These are phyloP conservation scores for Zelonia costaricensis DNA, from an alignment of 208 protist genomes.

Conservation along the genomic window DNA sequence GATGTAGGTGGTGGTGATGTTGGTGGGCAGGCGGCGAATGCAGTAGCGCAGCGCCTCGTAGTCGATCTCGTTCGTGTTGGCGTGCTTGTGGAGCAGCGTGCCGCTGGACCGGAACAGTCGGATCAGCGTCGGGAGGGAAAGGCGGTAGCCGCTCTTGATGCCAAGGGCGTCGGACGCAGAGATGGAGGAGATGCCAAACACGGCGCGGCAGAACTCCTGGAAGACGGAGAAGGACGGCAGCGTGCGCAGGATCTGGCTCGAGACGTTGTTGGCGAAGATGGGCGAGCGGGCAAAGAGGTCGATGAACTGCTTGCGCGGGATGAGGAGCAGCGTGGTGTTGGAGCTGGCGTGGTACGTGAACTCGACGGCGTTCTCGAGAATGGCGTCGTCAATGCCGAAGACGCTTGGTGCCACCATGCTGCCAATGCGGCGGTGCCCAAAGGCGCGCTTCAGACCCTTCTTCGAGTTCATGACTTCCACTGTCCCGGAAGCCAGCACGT, in stretches of 20 bases:
- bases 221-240: slow-evolving; percentile 69
- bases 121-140: slow-evolving; percentile 53
- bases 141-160: slow-evolving; percentile 36
- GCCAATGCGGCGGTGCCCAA: slow-evolving; percentile 76
- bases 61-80: slow-evolving; percentile 64
- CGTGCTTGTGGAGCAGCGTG: slow-evolving; percentile 54
- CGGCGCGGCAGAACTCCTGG: slow-evolving; percentile 68
- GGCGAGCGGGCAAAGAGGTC: slow-evolving; percentile 63
- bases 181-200: slow-evolving; percentile 73
- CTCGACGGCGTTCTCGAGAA: slow-evolving; percentile 71
- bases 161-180: slow-evolving; percentile 28
- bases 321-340: slow-evolving; percentile 61
- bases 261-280: slow-evolving; percentile 82
- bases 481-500: slow-evolving; percentile 75
- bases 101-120: slow-evolving; percentile 54
- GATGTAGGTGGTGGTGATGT: slow-evolving; percentile 69
- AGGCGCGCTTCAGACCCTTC: slow-evolving; percentile 58
- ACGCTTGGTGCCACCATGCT: slow-evolving; percentile 75
- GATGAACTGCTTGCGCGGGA: slow-evolving; percentile 67
- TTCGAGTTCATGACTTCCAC: slow-evolving; percentile 88
- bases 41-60: slow-evolving; percentile 66
- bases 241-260: slow-evolving; percentile 65
- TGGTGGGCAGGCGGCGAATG: slow-evolving; percentile 58
- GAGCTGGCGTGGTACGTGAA: slow-evolving; percentile 84
- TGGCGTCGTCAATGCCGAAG: slow-evolving; percentile 80